Evolutionary conservation across 257 asterid species (phyloP).

Genomic region (Plantago elongata): DNA sequence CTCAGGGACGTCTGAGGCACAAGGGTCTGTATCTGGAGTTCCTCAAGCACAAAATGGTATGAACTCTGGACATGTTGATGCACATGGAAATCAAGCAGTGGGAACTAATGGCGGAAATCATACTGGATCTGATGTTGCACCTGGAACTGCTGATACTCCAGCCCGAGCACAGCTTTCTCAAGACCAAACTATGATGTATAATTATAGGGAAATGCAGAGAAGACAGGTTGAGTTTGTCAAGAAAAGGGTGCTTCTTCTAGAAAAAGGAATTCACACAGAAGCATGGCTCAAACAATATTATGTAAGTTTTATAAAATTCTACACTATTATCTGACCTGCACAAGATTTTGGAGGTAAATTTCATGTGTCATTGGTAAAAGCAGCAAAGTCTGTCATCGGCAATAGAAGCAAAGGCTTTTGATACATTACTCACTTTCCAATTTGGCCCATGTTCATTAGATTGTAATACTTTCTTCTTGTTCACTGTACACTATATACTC

Average conservation of each 20-base stretch:
- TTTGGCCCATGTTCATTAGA: slow-evolving; percentile 3
- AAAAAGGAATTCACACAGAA: slow-evolving; percentile 76
- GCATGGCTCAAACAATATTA: slow-evolving; percentile 47
- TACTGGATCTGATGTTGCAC: slow-evolving; percentile 45
- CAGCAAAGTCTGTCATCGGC: slow-evolving; percentile 4
- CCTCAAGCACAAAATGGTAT: slow-evolving; percentile 11
- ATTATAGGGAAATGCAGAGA: slow-evolving; percentile 92
- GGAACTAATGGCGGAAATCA: slow-evolving; percentile 27
- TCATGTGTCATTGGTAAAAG: slow-evolving; percentile 10
- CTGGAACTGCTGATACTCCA: slow-evolving; percentile 55
- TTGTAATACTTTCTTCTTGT: neutral
- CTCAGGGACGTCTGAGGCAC: slow-evolving; percentile 38
- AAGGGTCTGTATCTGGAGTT: slow-evolving; percentile 13
- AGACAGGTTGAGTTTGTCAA: slow-evolving; percentile 88
- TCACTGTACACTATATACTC: slow-evolving; percentile 1
- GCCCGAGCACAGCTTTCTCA: slow-evolving; percentile 55
- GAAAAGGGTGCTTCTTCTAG: slow-evolving; percentile 87
- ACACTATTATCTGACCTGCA: slow-evolving; percentile 6
- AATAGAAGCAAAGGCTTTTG: neutral
- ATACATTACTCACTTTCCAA: neutral
- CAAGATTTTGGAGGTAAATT: slow-evolving; percentile 1
- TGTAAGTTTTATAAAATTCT: slow-evolving; percentile 51
- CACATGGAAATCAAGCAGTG: slow-evolving; percentile 10
- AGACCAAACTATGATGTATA: slow-evolving; percentile 55
- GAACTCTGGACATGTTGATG: slow-evolving; percentile 8